These are phyloP conservation scores for Scedosporium boydii DNA, from an alignment of 2,329 filamentous ascomycete genomes.

Conservation along the genomic window DNA sequence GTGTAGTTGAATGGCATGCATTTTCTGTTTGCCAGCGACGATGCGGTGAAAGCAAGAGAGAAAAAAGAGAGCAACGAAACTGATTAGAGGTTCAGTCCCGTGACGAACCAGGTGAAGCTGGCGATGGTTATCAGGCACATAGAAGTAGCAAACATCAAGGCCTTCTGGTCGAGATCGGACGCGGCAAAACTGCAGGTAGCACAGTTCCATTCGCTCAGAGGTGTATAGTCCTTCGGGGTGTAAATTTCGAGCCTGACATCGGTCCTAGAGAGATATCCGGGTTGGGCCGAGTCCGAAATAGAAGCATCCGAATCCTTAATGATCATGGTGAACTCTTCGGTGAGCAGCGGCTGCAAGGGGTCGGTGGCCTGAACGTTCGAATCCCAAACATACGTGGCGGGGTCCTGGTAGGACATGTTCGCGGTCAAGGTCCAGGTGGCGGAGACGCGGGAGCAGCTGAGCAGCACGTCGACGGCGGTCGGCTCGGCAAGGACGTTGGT, in stretches of 20 bases:
- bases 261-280: constrained; percentile 46
- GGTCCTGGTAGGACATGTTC: constrained; percentile 50
- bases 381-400: constrained; percentile 48
- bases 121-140: constrained; percentile 48
- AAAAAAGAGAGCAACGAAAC: neutral
- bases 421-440: constrained; percentile 51
- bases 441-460: constrained; percentile 42
- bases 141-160: constrained; percentile 38
- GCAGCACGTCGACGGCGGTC: constrained; percentile 49
- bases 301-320: constrained; percentile 48
- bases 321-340: constrained; percentile 50
- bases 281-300: constrained; percentile 37
- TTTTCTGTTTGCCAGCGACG: too few relatives aligned
- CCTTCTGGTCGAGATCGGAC: constrained; percentile 34
- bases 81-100: constrained; percentile 32
- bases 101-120: constrained; percentile 57
- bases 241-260: constrained; percentile 51
- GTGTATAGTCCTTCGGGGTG: constrained; percentile 37
- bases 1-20: too few relatives aligned
- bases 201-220: constrained; percentile 43
- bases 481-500: constrained; percentile 49
- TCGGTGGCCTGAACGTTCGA: constrained; percentile 39
- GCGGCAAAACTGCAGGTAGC: constrained; percentile 46
- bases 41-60: neutral
- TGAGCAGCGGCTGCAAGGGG: constrained; percentile 36